Evolutionary conservation across 2,329 filamentous ascomycete genomes (phyloP), one percentile per base, ranked within the genome.

Genomic region (Purpureocillium takamizusanense): DNA sequence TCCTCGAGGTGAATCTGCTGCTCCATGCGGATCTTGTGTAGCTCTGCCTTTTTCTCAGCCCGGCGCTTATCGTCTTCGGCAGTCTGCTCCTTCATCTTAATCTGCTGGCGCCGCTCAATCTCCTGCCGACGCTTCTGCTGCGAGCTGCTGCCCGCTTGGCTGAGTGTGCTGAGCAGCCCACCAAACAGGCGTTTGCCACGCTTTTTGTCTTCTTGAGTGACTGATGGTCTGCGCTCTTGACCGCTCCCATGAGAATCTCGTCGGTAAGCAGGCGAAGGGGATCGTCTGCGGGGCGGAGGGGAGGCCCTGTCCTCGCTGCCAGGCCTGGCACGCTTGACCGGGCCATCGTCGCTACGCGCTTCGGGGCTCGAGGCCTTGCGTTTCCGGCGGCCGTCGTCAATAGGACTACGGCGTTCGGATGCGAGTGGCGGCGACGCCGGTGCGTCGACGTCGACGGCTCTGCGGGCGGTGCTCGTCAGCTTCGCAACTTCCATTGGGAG

Each of bases 131-230:
- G 79, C 61, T 75, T 82, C 62, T 83, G 78, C 67, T 70, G 76
- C 47, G 65, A 70, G 65, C 56, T 70, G 48, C 69, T 74, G 54
- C 72, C 73, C 51, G 74, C 81, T 62, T 90, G 84, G 59, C 82
- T 87, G 43, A 94, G 71, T 29, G 83, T 86, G 57, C 74, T 85
- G 42, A 92, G 67, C 40, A 94, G 65, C 28, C 82, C 85, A 44
- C 90, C 89, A 55, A 95, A 95, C 43, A 97, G 70, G 38, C 90
- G 76, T 60, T 85, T 83, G 16, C 86, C 85, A 29, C 90, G 82
- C 56, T 85, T 87, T 59, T 81, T 86, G 56, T 97, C 90, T 52
- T 94, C 84, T 41, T 79, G 59, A 7, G 51, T 53, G 30, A 53
- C 55, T 7, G 38, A 40, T 31, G 27, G 36, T 25, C 39, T 43